Base-by-base conservation (phyloP, 2,329 filamentous ascomycete genomes). In the Aspergillus sergii region DNA sequence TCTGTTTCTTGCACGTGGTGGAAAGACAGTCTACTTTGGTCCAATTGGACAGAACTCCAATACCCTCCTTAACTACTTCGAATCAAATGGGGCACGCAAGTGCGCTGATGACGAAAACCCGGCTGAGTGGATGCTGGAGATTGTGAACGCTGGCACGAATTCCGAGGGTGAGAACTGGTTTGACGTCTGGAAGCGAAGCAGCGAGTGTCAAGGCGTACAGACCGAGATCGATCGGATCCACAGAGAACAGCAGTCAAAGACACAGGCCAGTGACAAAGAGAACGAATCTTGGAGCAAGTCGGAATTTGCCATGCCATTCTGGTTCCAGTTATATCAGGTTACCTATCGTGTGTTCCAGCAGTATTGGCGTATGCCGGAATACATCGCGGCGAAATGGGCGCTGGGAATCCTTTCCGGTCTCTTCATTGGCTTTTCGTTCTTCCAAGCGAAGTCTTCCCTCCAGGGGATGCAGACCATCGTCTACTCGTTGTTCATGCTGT, bases 381-480 rank as follows among this genome's bases (percentile, higher is more conserved):
- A 96, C 81, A 92, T 96, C 74, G 93, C 93, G 80, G 88, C 91
- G 69, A 96, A 96, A 82, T 78, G 85, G 6, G 80, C 84, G 2
- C 86, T 96, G 14, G 92, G 89, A 73, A 80, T 85, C 19, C 79
- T 71, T 23, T 70, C 73, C 66, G 85, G 88, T 11, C 84, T 95
- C 12, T 95, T 95, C 76, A 92, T 95, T 72, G 92, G 91, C 43
- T 93, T 94, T 77, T 89, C 90, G 65, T 93, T 94, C 80, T 92
- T 86, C 83, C 84, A 86, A 41, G 88, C 90, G 1, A 85, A 87
- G 45, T 89, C 91, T 76, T 88, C 87, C 8, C 85, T 89, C 46
- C 91, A 93, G 75, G 92, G 92, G 64, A 82, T 95, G 23, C 91
- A 94, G 79, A 94, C 94, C 77, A 90, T 93, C 72, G 91, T 94